Percentiles rank a stretch among this genome's conserved stretches.
Conservation (phyloP, 1,139 yeast genomes). For the Debaryomyces singareniensis region DNA sequence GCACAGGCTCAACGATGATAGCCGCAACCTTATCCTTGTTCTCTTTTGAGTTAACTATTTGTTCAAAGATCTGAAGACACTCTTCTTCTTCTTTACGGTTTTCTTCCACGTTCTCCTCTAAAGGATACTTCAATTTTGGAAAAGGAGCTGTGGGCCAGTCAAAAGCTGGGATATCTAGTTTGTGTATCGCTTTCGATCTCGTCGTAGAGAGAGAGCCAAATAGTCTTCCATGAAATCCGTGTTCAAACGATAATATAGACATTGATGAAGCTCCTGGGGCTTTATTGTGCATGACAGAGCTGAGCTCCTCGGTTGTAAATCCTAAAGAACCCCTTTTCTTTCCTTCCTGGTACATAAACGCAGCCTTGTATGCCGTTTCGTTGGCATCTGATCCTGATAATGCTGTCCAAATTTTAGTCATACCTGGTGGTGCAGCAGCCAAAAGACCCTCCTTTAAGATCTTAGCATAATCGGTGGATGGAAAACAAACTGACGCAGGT, state of each 20-base stretch:
- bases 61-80: constrained; percentile 53
- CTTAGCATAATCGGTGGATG: constrained; percentile 47
- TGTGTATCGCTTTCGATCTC: constrained; percentile 70
- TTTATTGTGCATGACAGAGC: constrained; percentile 58
- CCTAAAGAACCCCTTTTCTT: constrained; percentile 49
- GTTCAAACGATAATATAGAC: constrained; percentile 62
- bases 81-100: constrained; percentile 57
- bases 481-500: constrained; percentile 74
- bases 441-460: constrained; percentile 51
- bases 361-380: constrained; percentile 73
- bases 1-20: constrained; percentile 65
- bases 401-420: constrained; percentile 61
- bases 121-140: constrained; percentile 61
- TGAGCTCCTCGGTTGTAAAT: constrained; percentile 51
- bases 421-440: constrained; percentile 67
- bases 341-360: constrained; percentile 65
- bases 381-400: constrained; percentile 72
- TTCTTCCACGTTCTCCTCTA: constrained; percentile 43
- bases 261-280: constrained; percentile 65
- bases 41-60: constrained; percentile 40
- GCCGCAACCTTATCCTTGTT: constrained; percentile 54
- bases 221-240: constrained; percentile 71
- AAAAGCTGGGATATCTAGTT: constrained; percentile 70
- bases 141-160: constrained; percentile 75
- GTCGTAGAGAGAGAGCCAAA: constrained; percentile 71